Conservation (phyloP, 441 rosid genomes). For the Macaranga tanarius region DNA sequence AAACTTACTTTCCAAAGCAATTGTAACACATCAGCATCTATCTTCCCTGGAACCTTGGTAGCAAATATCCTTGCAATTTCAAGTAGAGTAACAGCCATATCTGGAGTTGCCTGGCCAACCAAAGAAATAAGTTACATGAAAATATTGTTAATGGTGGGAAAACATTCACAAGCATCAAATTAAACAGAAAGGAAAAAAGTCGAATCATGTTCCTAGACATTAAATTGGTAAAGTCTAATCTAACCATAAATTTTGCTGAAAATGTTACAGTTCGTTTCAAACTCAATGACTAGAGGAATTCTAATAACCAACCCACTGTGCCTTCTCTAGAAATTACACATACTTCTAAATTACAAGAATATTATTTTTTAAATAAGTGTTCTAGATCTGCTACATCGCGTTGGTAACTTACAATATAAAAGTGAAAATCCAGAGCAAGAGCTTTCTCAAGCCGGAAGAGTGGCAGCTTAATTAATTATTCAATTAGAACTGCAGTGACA, state of each 20-base stretch:
- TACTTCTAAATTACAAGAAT: background rate
- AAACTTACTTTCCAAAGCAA: conserved; percentile 90
- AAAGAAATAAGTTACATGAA: conserved; percentile 7
- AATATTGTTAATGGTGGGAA: background rate
- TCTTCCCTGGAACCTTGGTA: conserved; percentile 99
- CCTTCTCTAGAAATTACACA: background rate
- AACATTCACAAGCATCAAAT: background rate
- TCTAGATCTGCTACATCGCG: background rate
- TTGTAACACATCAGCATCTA: conserved; percentile 97
- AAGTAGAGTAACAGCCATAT: conserved; percentile 99
- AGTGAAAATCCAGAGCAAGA: background rate
- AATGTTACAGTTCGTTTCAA: background rate
- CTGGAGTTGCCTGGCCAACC: conserved; percentile 86
- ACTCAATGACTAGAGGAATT: background rate
- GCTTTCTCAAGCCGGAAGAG: background rate
- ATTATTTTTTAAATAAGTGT: background rate
- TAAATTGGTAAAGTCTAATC: background rate
- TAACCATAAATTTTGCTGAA: background rate
- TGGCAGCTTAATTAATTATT: no score
- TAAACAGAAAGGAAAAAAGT: background rate
- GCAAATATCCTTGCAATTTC: conserved; percentile 99
- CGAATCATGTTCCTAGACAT: conserved; percentile 1
- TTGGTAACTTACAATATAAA: background rate
- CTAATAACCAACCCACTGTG: background rate
- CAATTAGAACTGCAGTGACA: background rate